A percentile compares a stretch with the other conserved stretches of the same genome.
phyloP scores from a whole-genome alignment of 164 flowering plant genomes.

The Chloranthus sessilifolius region DNA sequence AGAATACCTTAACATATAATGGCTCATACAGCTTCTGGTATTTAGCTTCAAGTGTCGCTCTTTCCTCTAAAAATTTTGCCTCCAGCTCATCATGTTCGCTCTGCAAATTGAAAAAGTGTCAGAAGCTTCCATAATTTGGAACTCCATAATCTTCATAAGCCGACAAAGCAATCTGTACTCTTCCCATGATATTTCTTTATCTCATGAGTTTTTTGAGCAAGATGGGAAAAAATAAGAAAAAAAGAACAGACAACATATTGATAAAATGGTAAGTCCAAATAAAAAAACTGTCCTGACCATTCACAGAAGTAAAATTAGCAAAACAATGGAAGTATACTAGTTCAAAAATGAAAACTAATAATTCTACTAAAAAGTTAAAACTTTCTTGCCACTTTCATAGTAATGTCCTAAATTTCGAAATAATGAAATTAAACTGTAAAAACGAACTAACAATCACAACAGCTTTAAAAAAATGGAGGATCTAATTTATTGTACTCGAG shows the following conservation, averaged over 20 bases:
- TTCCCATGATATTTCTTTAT: not conserved
- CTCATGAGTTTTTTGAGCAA: not conserved
- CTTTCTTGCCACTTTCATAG: too few species aligned
- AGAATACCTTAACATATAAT: constrained; percentile 28
- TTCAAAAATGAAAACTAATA: too few species aligned
- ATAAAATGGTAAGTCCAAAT: too few species aligned
- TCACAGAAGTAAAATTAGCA: too few species aligned
- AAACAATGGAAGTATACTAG: too few species aligned
- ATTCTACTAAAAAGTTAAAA: too few species aligned
- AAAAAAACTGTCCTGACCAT: too few species aligned
- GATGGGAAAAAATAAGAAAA: not conserved
- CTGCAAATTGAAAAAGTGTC: constrained; percentile 17
- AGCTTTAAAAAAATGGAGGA: too few species aligned
- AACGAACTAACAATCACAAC: too few species aligned
- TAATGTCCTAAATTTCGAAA: too few species aligned
- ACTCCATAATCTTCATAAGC: not conserved
- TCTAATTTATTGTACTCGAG: too few species aligned
- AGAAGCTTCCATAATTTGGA: not conserved
- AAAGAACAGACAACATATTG: not conserved
- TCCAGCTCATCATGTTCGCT: constrained; percentile 39
- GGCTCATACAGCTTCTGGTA: constrained; percentile 44
- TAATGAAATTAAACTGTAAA: too few species aligned
- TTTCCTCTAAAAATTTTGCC: constrained; percentile 43
- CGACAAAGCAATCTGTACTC: not conserved
- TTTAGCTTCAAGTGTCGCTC: constrained; percentile 46